Conservation (phyloP, 768 basidiomycete species). For the Lentinula detonsa region DNA sequence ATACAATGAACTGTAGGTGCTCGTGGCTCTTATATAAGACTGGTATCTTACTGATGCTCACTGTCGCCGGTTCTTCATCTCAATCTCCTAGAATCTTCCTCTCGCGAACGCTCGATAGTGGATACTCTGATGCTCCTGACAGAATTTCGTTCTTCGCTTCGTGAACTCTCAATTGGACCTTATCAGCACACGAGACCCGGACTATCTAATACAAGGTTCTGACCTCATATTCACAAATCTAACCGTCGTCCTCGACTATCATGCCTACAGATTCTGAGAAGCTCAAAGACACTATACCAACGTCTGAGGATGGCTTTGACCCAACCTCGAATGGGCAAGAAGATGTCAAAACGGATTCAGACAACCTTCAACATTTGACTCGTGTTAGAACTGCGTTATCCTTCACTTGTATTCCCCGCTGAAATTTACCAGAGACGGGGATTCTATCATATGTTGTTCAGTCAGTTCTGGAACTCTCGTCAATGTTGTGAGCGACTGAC, state of each 20-base stretch:
- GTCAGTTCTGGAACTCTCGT: slow-evolving; percentile 23
- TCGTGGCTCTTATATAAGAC: no score
- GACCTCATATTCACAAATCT: background rate
- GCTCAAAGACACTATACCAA: background rate
- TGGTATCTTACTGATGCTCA: no score
- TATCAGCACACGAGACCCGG: background rate
- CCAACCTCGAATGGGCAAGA: background rate
- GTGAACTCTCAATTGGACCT: background rate
- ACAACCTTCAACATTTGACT: background rate
- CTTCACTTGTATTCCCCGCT: background rate
- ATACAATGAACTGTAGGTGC: no score
- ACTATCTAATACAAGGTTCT: background rate
- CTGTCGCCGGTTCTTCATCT: no score
- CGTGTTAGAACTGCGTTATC: background rate
- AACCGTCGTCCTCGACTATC: background rate
- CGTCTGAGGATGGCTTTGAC: background rate
- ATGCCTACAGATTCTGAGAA: background rate
- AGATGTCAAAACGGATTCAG: background rate
- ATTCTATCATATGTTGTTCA: slow-evolving; percentile 46
- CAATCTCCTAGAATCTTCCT: no score
- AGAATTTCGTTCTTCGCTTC: background rate
- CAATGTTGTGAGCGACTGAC: background rate
- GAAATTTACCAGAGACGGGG: slow-evolving; percentile 35
- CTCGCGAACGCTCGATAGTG: background rate
- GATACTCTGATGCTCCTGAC: background rate